Base-by-base conservation (phyloP, 176 grass and related monocot genomes). In the Aegilops longissima region DNA sequence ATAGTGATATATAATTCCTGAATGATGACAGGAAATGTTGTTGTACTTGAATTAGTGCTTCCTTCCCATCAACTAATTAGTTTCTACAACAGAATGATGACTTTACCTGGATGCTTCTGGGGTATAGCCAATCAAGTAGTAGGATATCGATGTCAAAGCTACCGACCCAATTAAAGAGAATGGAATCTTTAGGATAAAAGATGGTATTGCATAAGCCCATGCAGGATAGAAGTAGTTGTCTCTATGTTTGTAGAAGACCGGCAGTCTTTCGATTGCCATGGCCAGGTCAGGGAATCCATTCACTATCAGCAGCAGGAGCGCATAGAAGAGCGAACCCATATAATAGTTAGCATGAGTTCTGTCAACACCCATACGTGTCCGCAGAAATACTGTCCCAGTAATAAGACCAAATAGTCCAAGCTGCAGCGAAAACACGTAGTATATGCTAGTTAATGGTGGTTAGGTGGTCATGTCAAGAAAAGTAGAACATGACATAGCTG, bases 41-140 rank as follows among this genome's bases (percentile, higher is more conserved):
- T 3, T 75, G 23, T 49, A 29, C 23, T 75, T 75, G 13, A 75
- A 23, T 13, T 29, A 25, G 23, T 75, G 63, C 11, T 66, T 66
- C 23, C 56, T 27, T 11, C 0, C 44, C 34, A 83, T 4, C 70
- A 14, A 7, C 44, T 69, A 33, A 40, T 51, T 82, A 34, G 42
- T 10, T 12, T 70, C 5, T 3, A 35, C 21, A 82, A 51, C 3
- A 25, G 42, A 82, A 47, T 21, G 83, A 20, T 27, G 79, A 18
- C 10, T 86, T 38, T 97, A 94, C 94, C 95, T 90, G 38, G 72
- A 65, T 83, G 90, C 77, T 83, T 92, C 84, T 9, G 88, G 88
- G 79, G 88, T 84, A 92, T 90, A 95, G 38, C 95, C 95, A 76
- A 98, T 95, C n/a, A 98, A 66, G 78, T 83, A 98, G 72, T 98